A percentile compares a stretch with the other conserved stretches of the same genome.
Conservation (phyloP, 1,139 yeast genomes). For the Yamadazyma trypodendri region DNA sequence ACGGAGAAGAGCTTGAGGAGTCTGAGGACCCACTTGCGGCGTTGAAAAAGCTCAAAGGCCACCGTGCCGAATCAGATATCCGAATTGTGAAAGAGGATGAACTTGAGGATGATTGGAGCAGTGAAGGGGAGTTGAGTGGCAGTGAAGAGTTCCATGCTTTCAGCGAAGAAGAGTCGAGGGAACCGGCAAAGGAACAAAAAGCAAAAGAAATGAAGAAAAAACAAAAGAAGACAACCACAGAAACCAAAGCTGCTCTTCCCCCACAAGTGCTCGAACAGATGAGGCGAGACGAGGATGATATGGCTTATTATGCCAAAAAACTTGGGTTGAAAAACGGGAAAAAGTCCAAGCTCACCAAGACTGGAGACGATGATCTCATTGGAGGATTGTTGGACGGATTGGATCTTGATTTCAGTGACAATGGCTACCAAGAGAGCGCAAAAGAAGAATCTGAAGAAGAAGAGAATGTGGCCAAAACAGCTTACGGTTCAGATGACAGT, state of each 20-base stretch:
- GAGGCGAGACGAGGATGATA: constrained; percentile 71
- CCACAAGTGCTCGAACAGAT: constrained; percentile 45
- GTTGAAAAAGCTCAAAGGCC: constrained; percentile 22
- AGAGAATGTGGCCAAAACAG: constrained; percentile 41
- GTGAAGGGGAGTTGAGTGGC: not conserved
- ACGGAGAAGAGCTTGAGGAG: constrained; percentile 13
- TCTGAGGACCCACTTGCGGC: constrained; percentile 26
- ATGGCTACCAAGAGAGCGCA: constrained; percentile 8
- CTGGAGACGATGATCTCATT: constrained; percentile 63
- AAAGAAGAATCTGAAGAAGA: constrained; percentile 12
- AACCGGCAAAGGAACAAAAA: constrained; percentile 3
- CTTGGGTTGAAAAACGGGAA: constrained; percentile 65
- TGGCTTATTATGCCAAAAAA: constrained; percentile 79
- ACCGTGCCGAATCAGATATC: constrained; percentile 15
- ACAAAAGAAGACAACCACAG: constrained; percentile 5
- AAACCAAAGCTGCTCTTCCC: constrained; percentile 13
- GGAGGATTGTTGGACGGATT: constrained; percentile 79
- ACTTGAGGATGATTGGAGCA: constrained; percentile 2
- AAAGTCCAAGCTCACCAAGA: constrained; percentile 40
- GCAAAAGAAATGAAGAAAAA: constrained; percentile 5
- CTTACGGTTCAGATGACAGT: constrained; percentile 30
- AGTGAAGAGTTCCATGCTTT: constrained; percentile 5
- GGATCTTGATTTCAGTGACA: constrained; percentile 52
- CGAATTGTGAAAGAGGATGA: constrained; percentile 29
- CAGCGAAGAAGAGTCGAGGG: constrained; percentile 8